Conservation (phyloP, 2,329 filamentous ascomycete genomes). For the Nemania abortiva region DNA sequence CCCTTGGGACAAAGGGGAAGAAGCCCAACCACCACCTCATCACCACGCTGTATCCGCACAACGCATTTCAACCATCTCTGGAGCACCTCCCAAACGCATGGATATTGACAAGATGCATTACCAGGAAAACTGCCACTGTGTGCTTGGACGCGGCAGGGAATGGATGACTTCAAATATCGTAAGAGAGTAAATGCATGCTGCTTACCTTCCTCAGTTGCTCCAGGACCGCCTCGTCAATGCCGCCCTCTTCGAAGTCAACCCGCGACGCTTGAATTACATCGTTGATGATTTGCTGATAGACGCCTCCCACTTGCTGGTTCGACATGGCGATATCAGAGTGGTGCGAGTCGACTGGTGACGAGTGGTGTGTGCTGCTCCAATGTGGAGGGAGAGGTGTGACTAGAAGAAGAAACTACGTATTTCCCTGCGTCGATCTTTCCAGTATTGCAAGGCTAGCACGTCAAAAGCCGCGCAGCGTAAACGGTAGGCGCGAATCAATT, state of each 20-base stretch:
- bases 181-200: constrained; percentile 21
- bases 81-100: background rate
- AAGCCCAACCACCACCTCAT: constrained; percentile 24
- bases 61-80: background rate
- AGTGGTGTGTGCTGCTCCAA: constrained; percentile 6
- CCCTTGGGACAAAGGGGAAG: constrained; percentile 34
- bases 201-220: constrained; percentile 90
- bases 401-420: constrained; percentile 29
- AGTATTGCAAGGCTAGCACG: constrained; percentile 12
- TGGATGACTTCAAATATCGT: constrained; percentile 2
- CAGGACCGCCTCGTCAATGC: constrained; percentile 87
- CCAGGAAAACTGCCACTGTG: constrained; percentile 1
- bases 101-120: background rate
- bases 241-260: constrained; percentile 96
- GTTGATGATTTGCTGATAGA: constrained; percentile 83
- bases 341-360: constrained; percentile 13
- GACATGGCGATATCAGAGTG: constrained; percentile 61
- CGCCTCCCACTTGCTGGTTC: constrained; percentile 73
- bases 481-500: background rate
- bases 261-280: constrained; percentile 93
- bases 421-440: constrained; percentile 10
- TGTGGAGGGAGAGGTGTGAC: background rate
- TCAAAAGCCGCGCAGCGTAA: constrained; percentile 11
- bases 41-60: constrained; percentile 12
- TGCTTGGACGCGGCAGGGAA: constrained; percentile 18